Conservation (phyloP, 73 alveolate species). For the Tetrahymena thermophila region DNA sequence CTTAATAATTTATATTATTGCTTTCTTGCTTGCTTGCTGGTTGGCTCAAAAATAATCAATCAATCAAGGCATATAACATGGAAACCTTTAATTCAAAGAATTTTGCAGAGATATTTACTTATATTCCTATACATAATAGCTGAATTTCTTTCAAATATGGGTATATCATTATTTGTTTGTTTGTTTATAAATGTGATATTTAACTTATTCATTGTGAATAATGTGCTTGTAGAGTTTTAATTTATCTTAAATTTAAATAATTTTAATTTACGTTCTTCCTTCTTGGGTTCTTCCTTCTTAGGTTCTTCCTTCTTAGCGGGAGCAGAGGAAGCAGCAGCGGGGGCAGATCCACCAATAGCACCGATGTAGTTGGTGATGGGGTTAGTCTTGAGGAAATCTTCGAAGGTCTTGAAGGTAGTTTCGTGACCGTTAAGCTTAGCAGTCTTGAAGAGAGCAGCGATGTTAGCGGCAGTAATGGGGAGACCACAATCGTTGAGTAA, state of each 20-base stretch:
- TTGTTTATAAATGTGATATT: neutral
- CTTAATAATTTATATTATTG: neutral
- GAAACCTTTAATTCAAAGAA: neutral
- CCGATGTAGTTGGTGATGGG: neutral
- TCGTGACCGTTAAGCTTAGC: neutral
- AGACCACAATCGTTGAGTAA: neutral
- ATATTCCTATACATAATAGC: neutral
- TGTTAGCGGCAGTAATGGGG: neutral
- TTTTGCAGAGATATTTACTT: neutral
- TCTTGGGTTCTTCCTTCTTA: slow-evolving; percentile 1
- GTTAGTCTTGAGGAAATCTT: neutral
- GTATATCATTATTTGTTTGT: no score
- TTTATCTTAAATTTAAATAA: neutral
- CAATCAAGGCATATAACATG: neutral
- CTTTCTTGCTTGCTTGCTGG: neutral
- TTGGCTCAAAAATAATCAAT: neutral
- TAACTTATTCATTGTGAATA: neutral
- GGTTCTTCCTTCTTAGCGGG: no score
- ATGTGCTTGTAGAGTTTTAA: neutral
- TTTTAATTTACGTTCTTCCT: neutral
- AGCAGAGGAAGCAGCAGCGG: neutral
- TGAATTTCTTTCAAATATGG: neutral
- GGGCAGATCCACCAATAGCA: neutral
- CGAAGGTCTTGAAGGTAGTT: neutral
- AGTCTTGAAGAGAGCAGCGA: neutral